phyloP scores from a whole-genome alignment of 1,284 basidiomycete genomes.

The Ustilago tritici region DNA sequence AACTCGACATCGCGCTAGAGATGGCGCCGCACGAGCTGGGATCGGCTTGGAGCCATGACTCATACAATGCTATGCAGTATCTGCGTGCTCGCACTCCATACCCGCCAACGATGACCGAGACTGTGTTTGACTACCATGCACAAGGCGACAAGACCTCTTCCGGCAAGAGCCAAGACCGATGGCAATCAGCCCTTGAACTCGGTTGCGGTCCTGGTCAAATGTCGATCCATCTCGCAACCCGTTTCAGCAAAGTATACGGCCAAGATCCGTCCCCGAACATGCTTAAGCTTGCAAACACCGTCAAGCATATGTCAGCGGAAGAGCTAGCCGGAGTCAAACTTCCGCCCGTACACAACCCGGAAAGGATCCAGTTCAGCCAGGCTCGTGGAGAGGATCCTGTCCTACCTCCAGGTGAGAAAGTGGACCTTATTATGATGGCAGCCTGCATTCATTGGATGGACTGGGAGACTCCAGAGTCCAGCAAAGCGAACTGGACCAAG shows the following conservation, averaged over 20 bases:
- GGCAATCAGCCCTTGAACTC: slow-evolving; percentile 44
- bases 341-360: slow-evolving; percentile 30
- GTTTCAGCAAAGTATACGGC: slow-evolving; percentile 39
- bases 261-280: slow-evolving; percentile 47
- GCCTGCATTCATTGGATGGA: slow-evolving; percentile 54
- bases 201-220: slow-evolving; percentile 51
- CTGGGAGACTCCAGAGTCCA: slow-evolving; percentile 29
- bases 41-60: slow-evolving; percentile 46
- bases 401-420: slow-evolving; percentile 38
- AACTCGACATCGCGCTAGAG: slow-evolving; percentile 43
- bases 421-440: slow-evolving; percentile 51
- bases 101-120: slow-evolving; percentile 43
- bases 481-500: slow-evolving; percentile 27
- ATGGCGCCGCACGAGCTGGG: slow-evolving; percentile 45
- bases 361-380: slow-evolving; percentile 31
- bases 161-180: slow-evolving; percentile 11
- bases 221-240: slow-evolving; percentile 47
- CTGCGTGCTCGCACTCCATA: slow-evolving; percentile 47
- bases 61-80: slow-evolving; percentile 45
- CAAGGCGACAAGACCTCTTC: slow-evolving; percentile 15
- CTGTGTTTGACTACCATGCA: slow-evolving; percentile 38
- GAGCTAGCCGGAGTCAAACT: slow-evolving; percentile 35
- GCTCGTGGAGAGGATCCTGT: slow-evolving; percentile 38
- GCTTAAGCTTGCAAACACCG: slow-evolving; percentile 47
- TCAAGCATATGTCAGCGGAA: slow-evolving; percentile 43